Percentiles rank a stretch among this genome's conserved stretches.
phyloP scores from a whole-genome alignment of 768 basidiomycete species.

The Boletus pseudopeckii region DNA sequence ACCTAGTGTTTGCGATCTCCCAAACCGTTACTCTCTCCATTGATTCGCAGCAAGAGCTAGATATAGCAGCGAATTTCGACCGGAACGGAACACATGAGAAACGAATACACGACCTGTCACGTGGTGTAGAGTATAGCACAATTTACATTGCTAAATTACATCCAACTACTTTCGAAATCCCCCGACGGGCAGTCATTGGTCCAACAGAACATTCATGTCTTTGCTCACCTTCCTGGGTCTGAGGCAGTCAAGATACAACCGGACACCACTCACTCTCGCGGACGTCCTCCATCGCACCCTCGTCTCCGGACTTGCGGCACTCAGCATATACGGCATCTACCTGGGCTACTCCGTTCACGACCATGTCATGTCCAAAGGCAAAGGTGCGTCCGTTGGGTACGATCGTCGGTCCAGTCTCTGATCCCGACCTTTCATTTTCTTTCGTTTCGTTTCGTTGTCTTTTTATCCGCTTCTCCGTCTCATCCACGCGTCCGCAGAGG shows the following conservation, averaged over 20 bases:
- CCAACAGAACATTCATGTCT: constrained; percentile 17
- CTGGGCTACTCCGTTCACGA: constrained; percentile 31
- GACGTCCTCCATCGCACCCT: constrained; percentile 32
- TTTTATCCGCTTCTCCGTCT: background rate
- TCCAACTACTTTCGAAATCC: too few relatives aligned
- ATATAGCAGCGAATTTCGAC: too few relatives aligned
- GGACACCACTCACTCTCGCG: constrained; percentile 24
- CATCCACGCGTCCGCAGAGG: constrained; percentile 13
- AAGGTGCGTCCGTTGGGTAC: constrained; percentile 19
- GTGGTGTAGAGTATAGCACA: background rate
- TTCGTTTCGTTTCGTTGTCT: background rate
- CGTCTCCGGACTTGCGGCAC: constrained; percentile 27
- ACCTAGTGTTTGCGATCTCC: too few relatives aligned
- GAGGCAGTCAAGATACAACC: constrained; percentile 20
- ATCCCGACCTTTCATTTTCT: background rate
- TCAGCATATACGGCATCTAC: constrained; percentile 31
- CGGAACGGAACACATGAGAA: too few relatives aligned
- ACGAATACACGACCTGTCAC: background rate
- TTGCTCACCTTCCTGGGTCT: constrained; percentile 28
- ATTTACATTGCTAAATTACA: background rate
- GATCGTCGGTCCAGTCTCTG: background rate
- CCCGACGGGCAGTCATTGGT: background rate
- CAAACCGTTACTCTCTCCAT: too few relatives aligned
- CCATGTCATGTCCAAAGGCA: constrained; percentile 31
- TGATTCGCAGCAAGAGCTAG: too few relatives aligned